A percentile compares a stretch with the other conserved stretches of the same genome.
phyloP scores from a whole-genome alignment of 2,329 filamentous ascomycete species.

The Bertia moriformis region DNA sequence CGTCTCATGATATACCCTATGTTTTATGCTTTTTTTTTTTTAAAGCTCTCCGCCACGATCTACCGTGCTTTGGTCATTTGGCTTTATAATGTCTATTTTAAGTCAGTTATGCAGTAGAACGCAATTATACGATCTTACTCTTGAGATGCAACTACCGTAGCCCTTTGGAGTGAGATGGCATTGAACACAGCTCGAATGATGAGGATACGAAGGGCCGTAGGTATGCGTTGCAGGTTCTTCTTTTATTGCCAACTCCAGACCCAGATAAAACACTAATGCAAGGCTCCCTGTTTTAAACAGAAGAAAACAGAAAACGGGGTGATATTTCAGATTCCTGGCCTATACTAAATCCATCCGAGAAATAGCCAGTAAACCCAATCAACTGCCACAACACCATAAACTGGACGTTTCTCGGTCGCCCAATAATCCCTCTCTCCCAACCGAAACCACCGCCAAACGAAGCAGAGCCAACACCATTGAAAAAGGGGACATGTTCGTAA shows the following conservation, averaged over 20 bases:
- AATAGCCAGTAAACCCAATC: slow-evolving; percentile 8
- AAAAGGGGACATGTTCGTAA: not conserved
- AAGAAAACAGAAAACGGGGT: slow-evolving; percentile 10
- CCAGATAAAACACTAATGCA: slow-evolving; percentile 2
- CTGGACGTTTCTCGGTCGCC: not conserved
- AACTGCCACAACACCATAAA: not conserved
- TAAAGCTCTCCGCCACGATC: no score
- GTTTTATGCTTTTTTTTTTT: no score
- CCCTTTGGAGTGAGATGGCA: no score
- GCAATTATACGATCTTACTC: no score
- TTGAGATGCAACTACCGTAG: no score
- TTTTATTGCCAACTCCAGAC: not conserved
- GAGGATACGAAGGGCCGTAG: no score
- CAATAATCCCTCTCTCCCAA: not conserved
- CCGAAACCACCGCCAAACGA: not conserved
- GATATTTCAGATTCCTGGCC: slow-evolving; percentile 15
- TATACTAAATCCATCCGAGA: slow-evolving; percentile 11
- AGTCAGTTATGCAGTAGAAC: no score
- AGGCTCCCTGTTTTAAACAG: not conserved
- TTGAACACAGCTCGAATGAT: no score
- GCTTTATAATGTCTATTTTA: no score
- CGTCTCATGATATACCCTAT: no score
- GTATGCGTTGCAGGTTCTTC: no score
- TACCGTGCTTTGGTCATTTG: no score
- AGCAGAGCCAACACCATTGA: not conserved